phyloP scores from a whole-genome alignment of 1,284 basidiomycete species.

The Trichosporon sp. region DNA sequence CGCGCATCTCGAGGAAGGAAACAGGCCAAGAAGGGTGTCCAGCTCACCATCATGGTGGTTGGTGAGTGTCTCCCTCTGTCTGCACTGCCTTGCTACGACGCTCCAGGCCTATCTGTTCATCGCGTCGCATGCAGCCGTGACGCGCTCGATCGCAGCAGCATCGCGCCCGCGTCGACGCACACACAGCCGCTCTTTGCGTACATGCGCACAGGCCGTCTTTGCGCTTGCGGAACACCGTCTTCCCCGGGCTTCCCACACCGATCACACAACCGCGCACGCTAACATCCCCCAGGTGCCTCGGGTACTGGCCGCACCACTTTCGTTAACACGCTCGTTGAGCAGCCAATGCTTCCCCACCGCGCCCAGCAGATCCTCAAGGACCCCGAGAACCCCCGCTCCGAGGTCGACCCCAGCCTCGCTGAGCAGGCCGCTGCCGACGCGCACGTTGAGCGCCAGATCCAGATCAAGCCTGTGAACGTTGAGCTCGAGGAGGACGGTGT shows the following conservation, averaged over 20 bases:
- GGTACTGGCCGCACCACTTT: conserved; percentile 96
- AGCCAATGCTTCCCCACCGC: conserved; percentile 66
- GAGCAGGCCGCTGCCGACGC: conserved; percentile 61
- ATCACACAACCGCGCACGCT: not conserved
- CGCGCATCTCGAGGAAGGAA: conserved; percentile 76
- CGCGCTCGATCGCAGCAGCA: not conserved
- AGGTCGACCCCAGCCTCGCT: conserved; percentile 61
- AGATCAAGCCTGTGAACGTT: conserved; percentile 92
- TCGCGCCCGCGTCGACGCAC: not conserved
- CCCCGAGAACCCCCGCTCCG: conserved; percentile 64
- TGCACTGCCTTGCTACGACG: not conserved
- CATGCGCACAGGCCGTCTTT: not conserved
- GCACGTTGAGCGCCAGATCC: conserved; percentile 89
- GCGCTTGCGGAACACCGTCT: not conserved
- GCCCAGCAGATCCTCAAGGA: conserved; percentile 44
- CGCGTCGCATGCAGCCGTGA: not conserved
- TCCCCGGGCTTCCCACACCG: not conserved
- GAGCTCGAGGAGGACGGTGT: conserved; percentile 99
- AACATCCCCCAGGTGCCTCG: conserved; percentile 63
- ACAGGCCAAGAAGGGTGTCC: conserved; percentile 95
- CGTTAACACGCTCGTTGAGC: conserved; percentile 96
- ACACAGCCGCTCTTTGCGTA: not conserved
- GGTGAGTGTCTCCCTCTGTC: conserved; percentile 54
- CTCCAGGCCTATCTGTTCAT: not conserved
- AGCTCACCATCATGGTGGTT: conserved; percentile 93